Evolutionary conservation across 306 rosid genomes (phyloP).

Genomic region (Pterocarpus santalinus): DNA sequence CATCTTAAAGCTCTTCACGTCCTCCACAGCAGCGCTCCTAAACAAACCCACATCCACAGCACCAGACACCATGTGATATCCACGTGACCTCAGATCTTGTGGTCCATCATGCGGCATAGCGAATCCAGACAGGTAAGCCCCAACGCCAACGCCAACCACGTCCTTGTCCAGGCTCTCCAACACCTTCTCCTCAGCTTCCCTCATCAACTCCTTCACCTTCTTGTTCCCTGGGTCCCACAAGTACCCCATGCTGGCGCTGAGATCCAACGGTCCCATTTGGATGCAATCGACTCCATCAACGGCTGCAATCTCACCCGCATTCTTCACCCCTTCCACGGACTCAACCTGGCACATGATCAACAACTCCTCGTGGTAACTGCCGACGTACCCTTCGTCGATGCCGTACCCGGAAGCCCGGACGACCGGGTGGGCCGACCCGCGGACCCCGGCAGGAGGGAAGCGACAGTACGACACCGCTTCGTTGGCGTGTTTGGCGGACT

Average conservation of each 20-base stretch:
- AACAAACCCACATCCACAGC: constrained; percentile 73
- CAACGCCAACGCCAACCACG: not conserved
- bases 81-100: constrained; percentile 61
- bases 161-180: constrained; percentile 43
- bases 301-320: constrained; percentile 58
- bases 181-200: constrained; percentile 69
- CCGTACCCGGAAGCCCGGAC: constrained; percentile 80
- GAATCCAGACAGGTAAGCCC: constrained; percentile 64
- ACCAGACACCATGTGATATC: constrained; percentile 77
- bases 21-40: constrained; percentile 68
- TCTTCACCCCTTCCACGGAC: constrained; percentile 61
- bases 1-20: constrained; percentile 65
- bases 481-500: constrained; percentile 60
- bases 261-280: constrained; percentile 90
- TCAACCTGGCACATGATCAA: constrained; percentile 80
- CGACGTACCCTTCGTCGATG: constrained; percentile 75
- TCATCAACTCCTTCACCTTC: constrained; percentile 68
- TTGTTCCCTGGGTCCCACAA: constrained; percentile 82
- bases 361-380: constrained; percentile 69
- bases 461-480: constrained; percentile 77
- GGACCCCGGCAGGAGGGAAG: constrained; percentile 73
- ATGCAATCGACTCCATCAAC: constrained; percentile 86
- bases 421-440: constrained; percentile 85
- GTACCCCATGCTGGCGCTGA: constrained; percentile 82
- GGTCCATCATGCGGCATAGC: constrained; percentile 71